phyloP scores from a whole-genome alignment of 225 moss, liverwort and hornwort species.

The Straminergon stramineum region DNA sequence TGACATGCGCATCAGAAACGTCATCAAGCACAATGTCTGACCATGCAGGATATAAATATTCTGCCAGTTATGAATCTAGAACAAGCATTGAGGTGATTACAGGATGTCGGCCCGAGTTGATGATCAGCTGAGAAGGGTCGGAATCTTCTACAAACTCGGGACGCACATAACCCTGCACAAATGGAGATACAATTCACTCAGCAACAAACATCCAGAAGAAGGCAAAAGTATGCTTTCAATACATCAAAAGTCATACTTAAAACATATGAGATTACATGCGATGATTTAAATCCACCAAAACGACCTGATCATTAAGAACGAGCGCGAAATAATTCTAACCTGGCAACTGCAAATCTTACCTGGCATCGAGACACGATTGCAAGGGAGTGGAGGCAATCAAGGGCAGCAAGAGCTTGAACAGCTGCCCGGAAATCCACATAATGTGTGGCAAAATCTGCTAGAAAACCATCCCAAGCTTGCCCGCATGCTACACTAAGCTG shows the following conservation, averaged over 20 bases:
- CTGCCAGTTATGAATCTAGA: neutral
- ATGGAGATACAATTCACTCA: neutral
- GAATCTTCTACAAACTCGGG: constrained; percentile 70
- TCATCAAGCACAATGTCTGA: neutral
- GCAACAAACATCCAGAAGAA: neutral
- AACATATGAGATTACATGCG: neutral
- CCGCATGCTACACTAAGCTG: constrained; percentile 63
- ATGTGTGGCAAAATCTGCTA: constrained; percentile 77
- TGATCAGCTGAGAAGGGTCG: constrained; percentile 62
- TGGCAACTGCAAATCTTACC: constrained; percentile 23
- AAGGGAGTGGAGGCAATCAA: constrained; percentile 90
- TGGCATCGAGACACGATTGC: constrained; percentile 79
- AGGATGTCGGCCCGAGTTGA: constrained; percentile 80
- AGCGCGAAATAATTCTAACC: neutral
- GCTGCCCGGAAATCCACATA: constrained; percentile 87
- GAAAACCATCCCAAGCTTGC: constrained; percentile 77
- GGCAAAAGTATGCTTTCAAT: neutral
- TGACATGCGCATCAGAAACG: neutral
- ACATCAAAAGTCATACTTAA: neutral
- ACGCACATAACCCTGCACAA: constrained; percentile 71
- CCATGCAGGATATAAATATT: neutral
- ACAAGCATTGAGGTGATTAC: constrained; percentile 22
- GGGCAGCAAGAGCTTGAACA: constrained; percentile 93
- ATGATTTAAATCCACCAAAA: neutral
- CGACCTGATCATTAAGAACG: neutral